Evolutionary conservation across 1,284 basidiomycete species (phyloP), one percentile per base, ranked within the genome.

Genomic region (Acaromyces ingoldii): DNA sequence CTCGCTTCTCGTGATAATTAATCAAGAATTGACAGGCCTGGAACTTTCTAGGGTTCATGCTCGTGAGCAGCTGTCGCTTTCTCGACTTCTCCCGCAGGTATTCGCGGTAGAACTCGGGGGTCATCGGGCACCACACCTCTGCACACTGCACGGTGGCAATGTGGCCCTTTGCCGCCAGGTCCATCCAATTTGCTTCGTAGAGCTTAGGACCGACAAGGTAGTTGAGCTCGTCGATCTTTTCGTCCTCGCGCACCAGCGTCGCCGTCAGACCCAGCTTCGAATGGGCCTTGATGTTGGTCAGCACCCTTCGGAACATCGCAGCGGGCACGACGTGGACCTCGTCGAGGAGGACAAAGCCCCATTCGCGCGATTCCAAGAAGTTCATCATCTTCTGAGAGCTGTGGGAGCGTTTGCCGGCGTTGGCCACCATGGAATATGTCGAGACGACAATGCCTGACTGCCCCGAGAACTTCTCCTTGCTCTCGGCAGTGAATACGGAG

Each of bases 111-210:
- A 99, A 99, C 75, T 98, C 92, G n/a, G 95, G 93, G 28, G 95
- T 96, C 95, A 98, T 98, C 7, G 91, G 90, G 74, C 95, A 99
- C 95, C 95, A 98, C 5, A 99, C 95, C 78, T 99, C 95, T 13
- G 95, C 95, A 76, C 65, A 74, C 70, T 97, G 95, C 19, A 98
- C 95, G 65, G 95, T 98, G 4, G 95, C 95, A 72, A 99, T 99
- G 76, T 99, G 95, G 0, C 95, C 95, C 77, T 98, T 97, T 55
- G 91, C 91, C 28, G 95, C 95, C 63, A 99, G 84, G 77, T 99
- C 95, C 93, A 98, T 98, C 95, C 95, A 99, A 76, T 99, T 99
- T 6, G 95, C 95, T 78, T 99, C 95, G 76, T 98, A 99, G 39
- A 99, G 81, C 79, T 99, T 99, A 3, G 95, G 95, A 1, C 95